Base-by-base conservation (phyloP, 108 stramenopile genomes). In the Skeletonema tropicum region DNA sequence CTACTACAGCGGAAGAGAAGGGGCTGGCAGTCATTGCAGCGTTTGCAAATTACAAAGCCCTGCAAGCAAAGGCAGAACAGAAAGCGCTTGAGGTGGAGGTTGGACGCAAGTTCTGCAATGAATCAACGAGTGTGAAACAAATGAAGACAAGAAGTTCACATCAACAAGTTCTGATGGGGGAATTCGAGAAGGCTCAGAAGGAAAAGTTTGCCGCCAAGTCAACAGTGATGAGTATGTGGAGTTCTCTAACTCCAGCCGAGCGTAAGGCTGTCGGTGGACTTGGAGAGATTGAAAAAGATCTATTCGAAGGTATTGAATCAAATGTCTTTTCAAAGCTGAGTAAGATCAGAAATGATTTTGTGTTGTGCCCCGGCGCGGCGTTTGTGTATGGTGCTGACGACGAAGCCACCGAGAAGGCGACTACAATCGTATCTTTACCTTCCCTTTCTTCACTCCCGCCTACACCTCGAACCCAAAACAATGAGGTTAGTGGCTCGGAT, bases 1-100 rank as follows among this genome's bases (percentile, higher is more conserved):
- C 7, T 23, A 55, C 52, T 23, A 55, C 52, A 23, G 52, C 52
- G 10, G 23, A 55, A 55, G 52, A 55, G 52, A 55, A 55, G 52
- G 52, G 52, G 7, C 21, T 55, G 7, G 52, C 19, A 55, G 52
- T 55, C 2, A 23, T 55, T 8, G 9, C n/a, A 21, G 52, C 52
- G 2, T 55, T 55, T 23, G 19, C 52, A 23, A 23, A 23, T 55
- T 55, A 55, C 0, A 55, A 55, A 55, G 21, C 19, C 7, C 10
- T 23, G 52, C 52, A 55, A 23, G 52, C 52, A 23, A 23, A 21
- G 0, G 52, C 8, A 55, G 52, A 9, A 23, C 19, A 21, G 21
- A 55, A 55, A 23, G 23, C 52, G 23, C 23, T 55, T 17, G 23
- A 6, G 0, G 52, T 55, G 23, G 15, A 55, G 23, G 23, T 9